Conservation (phyloP, 805 yeast species). For the Kuraishia borneana region DNA sequence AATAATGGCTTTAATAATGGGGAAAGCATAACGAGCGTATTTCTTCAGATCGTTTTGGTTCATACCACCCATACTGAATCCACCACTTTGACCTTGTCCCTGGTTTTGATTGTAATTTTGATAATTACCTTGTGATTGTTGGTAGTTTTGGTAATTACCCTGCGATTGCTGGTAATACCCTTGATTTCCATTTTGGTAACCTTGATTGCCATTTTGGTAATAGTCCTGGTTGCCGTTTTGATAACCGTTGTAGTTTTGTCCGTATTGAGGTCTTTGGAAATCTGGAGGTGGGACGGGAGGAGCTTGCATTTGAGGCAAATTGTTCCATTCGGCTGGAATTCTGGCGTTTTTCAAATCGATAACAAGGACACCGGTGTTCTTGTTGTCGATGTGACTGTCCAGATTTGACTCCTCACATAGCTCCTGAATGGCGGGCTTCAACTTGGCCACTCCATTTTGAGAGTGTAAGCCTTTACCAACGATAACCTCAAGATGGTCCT, state of each 20-base stretch:
- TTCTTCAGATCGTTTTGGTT: no score
- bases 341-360: slow-evolving; percentile 46
- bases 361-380: slow-evolving; percentile 73
- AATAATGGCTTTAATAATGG: no score
- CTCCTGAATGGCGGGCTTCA: slow-evolving; percentile 81
- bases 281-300: slow-evolving; percentile 8
- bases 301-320: slow-evolving; percentile 13
- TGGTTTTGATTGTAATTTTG: no score
- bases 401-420: slow-evolving; percentile 60
- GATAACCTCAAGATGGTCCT: slow-evolving; percentile 61
- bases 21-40: no score
- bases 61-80: no score
- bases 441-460: slow-evolving; percentile 67
- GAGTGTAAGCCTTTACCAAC: slow-evolving; percentile 94
- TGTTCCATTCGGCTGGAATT: slow-evolving; percentile 26
- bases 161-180: slow-evolving; percentile 15
- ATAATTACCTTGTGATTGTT: no score
- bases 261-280: slow-evolving; percentile 2
- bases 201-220: slow-evolving; percentile 11
- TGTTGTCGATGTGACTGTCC: slow-evolving; percentile 47
- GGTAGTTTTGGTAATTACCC: slow-evolving; percentile 19
- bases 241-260: slow-evolving; percentile 7
- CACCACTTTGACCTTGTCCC: no score
- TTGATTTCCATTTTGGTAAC: slow-evolving; percentile 15
- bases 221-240: slow-evolving; percentile 11